Conservation (phyloP, 345 rosid genomes). For the Draba incana region DNA sequence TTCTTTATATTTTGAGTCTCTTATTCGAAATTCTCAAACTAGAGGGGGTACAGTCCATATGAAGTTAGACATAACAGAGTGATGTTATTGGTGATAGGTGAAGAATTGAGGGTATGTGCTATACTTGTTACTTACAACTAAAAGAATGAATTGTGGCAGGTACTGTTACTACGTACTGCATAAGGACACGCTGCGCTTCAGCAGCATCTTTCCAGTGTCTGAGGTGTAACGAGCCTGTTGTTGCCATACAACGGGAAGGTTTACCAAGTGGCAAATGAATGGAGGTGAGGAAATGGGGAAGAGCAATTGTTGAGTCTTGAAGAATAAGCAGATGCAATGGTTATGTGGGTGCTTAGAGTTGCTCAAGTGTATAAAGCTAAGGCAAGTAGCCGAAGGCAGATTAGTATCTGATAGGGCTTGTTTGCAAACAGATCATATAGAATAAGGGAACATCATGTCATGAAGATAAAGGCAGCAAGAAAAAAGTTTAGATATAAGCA, state of each 20-base stretch:
- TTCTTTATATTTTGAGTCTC: too few species aligned
- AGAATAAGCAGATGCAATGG: conserved; percentile 28
- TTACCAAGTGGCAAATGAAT: conserved; percentile 37
- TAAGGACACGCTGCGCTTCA: conserved; percentile 83
- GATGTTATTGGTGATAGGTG: background rate
- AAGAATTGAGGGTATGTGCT: conserved; percentile 10
- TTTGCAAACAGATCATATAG: conserved; percentile 19
- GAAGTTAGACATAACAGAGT: conserved; percentile 1
- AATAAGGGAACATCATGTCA: conserved; percentile 28
- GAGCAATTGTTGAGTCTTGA: background rate
- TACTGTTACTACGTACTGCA: conserved; percentile 95
- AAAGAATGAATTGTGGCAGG: conserved; percentile 53
- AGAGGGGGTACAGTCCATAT: background rate
- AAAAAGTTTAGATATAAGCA: conserved; percentile 14
- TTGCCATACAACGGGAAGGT: conserved; percentile 83
- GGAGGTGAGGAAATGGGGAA: background rate
- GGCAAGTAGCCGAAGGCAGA: conserved; percentile 1
- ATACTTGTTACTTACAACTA: background rate
- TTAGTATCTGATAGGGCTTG: conserved; percentile 11
- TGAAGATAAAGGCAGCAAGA: background rate
- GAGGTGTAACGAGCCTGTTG: conserved; percentile 74
- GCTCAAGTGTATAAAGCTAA: conserved; percentile 21
- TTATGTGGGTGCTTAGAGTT: background rate
- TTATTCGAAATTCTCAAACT: too few species aligned
- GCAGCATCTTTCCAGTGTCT: conserved; percentile 74